Percentiles rank a stretch among this genome's conserved stretches.
phyloP scores from a whole-genome alignment of 805 yeast species.

The Cyberlindnera saturnus region DNA sequence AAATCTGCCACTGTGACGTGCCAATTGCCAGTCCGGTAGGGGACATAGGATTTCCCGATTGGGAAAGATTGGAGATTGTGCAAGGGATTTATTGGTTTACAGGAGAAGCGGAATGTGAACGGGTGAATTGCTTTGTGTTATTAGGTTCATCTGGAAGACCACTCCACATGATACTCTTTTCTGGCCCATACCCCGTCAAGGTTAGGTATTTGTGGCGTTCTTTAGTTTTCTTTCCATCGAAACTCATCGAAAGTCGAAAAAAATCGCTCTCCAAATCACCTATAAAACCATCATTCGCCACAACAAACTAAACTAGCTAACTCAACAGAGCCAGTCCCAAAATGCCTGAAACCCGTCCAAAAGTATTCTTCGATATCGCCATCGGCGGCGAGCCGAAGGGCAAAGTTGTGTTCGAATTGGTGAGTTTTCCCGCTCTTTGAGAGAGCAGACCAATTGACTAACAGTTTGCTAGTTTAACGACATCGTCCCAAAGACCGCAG shows the following conservation, averaged over 20 bases:
- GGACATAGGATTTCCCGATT: too few species aligned
- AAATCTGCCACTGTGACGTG: too few species aligned
- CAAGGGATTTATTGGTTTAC: too few species aligned
- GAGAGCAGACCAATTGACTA: neutral
- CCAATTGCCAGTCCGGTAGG: too few species aligned
- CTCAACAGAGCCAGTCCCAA: neutral
- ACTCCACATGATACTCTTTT: too few species aligned
- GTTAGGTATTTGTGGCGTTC: neutral
- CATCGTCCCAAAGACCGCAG: conserved; percentile 83
- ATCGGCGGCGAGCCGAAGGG: conserved; percentile 68
- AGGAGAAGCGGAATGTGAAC: too few species aligned
- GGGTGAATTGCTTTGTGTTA: too few species aligned
- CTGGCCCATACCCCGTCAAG: too few species aligned
- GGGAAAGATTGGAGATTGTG: too few species aligned
- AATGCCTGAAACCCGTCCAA: conserved; percentile 31
- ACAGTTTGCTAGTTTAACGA: conserved; percentile 36
- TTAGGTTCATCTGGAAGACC: too few species aligned
- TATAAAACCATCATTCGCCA: too few species aligned
- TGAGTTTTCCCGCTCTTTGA: conserved; percentile 22
- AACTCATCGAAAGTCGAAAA: neutral
- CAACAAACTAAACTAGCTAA: neutral
- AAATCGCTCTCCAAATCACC: neutral
- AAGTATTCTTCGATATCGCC: conserved; percentile 73
- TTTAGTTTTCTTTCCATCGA: neutral
- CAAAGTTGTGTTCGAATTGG: conserved; percentile 69